Percentiles rank a stretch among this genome's conserved stretches.
These are phyloP conservation scores for Trypanosoma cruzi DNA, from an alignment of 208 protist genomes.

Conservation along the genomic window DNA sequence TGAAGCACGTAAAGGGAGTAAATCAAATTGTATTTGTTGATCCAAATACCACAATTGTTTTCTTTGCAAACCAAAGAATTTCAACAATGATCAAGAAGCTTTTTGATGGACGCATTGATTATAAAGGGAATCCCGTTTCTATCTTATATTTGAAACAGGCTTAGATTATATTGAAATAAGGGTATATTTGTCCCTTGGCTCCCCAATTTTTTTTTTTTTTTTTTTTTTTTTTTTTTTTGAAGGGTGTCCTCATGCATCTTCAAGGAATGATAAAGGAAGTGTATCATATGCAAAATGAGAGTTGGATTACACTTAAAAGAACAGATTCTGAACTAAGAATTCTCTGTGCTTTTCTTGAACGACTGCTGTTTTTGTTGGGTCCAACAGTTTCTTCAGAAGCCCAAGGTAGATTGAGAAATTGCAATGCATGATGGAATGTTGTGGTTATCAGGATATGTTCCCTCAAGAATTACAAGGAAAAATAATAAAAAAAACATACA, in stretches of 20 bases:
- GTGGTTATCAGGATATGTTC: neutral
- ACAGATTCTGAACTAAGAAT: constrained; percentile 15
- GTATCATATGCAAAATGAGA: constrained; percentile 21
- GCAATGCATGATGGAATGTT: neutral
- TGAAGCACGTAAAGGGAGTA: constrained; percentile 53
- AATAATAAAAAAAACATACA: neutral
- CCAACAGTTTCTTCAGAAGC: constrained; percentile 6
- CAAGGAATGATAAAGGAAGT: constrained; percentile 28
- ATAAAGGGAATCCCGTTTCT: constrained; percentile 31
- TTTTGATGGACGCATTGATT: constrained; percentile 33
- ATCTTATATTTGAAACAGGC: constrained; percentile 44
- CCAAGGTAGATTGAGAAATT: neutral
- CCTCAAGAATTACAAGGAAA: neutral
- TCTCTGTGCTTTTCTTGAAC: constrained; percentile 25
- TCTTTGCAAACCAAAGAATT: constrained; percentile 27
- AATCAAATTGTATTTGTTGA: constrained; percentile 39
- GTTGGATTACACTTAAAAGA: constrained; percentile 23
- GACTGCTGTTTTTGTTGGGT: constrained; percentile 14
- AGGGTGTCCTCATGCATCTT: constrained; percentile 20
- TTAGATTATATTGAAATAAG: constrained; percentile 14
- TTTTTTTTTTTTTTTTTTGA: constrained; percentile 17
- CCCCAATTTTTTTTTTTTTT: constrained; percentile 18
- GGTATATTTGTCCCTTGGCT: constrained; percentile 12
- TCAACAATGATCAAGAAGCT: constrained; percentile 28
- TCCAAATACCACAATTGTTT: constrained; percentile 47